Evolutionary conservation across 106 monocot genomes (phyloP).

Genomic region (Acanthochlamys bracteata): DNA sequence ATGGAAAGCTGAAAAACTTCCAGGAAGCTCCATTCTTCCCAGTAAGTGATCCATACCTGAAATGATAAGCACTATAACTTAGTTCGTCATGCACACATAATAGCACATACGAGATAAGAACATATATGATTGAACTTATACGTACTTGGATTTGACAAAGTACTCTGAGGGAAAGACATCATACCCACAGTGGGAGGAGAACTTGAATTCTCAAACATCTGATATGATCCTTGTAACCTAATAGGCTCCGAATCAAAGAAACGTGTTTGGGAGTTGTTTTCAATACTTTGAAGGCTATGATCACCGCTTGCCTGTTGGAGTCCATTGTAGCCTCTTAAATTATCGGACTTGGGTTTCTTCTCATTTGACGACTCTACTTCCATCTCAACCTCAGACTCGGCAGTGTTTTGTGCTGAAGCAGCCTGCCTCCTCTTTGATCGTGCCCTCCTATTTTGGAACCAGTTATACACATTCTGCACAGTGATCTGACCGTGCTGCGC

Average conservation of each 20-base stretch:
- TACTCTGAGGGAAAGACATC: slow-evolving; percentile 28
- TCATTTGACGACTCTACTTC: slow-evolving; percentile 33
- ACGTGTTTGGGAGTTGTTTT: slow-evolving; percentile 12
- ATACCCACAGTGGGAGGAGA: slow-evolving; percentile 20
- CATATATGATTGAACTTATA: not conserved
- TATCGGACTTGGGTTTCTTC: slow-evolving; percentile 24
- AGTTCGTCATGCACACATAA: too few relatives aligned
- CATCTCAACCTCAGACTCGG: slow-evolving; percentile 34
- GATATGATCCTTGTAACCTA: slow-evolving; percentile 11
- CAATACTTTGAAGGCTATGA: not conserved
- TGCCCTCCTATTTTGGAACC: slow-evolving; percentile 93
- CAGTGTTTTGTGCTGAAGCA: slow-evolving; percentile 15
- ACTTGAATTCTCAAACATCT: slow-evolving; percentile 17
- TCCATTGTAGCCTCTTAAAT: slow-evolving; percentile 2
- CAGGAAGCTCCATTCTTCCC: slow-evolving; percentile 14
- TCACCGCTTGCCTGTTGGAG: not conserved
- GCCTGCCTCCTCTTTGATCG: slow-evolving; percentile 57
- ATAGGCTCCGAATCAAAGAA: slow-evolving; percentile 6
- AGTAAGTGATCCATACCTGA: slow-evolving; percentile 24
- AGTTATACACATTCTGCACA: slow-evolving; percentile 87
- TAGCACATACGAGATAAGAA: not conserved
- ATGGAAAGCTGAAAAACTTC: slow-evolving; percentile 6
- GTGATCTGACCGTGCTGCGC: slow-evolving; percentile 65
- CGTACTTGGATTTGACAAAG: slow-evolving; percentile 17
- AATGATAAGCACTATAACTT: not conserved